Percentiles rank a stretch among this genome's conserved stretches.
Conservation (phyloP, 345 rosid species). For the Acer yangbiense region DNA sequence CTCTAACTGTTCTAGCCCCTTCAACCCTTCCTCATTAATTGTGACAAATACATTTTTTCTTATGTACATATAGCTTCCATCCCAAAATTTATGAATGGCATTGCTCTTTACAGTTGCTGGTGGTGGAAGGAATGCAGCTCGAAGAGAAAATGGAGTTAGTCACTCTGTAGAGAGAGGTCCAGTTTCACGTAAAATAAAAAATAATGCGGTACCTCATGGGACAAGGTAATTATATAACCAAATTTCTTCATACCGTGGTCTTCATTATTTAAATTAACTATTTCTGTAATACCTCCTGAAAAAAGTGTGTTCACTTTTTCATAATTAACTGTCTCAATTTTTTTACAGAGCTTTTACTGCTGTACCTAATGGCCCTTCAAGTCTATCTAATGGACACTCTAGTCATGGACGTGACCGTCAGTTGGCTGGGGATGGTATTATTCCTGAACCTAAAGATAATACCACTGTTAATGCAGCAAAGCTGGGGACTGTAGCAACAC, state of each 20-base stretch:
- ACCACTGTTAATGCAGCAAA: conserved; percentile 29
- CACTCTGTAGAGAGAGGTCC: conserved; percentile 42
- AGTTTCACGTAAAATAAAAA: conserved; percentile 42
- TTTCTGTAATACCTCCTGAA: background rate
- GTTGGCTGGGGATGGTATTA: conserved; percentile 20
- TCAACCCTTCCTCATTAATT: background rate
- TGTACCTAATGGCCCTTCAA: conserved; percentile 37
- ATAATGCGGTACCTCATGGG: conserved; percentile 30
- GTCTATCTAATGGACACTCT: conserved; percentile 45
- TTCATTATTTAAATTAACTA: background rate
- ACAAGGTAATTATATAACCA: conserved; percentile 45
- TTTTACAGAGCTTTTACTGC: conserved; percentile 38
- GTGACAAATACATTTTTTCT: background rate
- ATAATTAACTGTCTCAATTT: conserved; percentile 9
- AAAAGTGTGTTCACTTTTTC: background rate
- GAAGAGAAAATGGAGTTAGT: conserved; percentile 60
- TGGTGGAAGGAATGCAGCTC: conserved; percentile 51
- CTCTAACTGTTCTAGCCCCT: background rate
- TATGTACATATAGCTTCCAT: background rate
- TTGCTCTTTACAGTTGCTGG: conserved; percentile 39
- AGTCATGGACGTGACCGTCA: conserved; percentile 21
- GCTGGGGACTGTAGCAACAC: conserved; percentile 14
- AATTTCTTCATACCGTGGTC: conserved; percentile 3
- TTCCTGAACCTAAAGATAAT: conserved; percentile 26
- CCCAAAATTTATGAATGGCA: background rate